These are phyloP conservation scores for Rhodosporidiobolus sp. DNA, from an alignment of 768 basidiomycete genomes.

Conservation along the genomic window DNA sequence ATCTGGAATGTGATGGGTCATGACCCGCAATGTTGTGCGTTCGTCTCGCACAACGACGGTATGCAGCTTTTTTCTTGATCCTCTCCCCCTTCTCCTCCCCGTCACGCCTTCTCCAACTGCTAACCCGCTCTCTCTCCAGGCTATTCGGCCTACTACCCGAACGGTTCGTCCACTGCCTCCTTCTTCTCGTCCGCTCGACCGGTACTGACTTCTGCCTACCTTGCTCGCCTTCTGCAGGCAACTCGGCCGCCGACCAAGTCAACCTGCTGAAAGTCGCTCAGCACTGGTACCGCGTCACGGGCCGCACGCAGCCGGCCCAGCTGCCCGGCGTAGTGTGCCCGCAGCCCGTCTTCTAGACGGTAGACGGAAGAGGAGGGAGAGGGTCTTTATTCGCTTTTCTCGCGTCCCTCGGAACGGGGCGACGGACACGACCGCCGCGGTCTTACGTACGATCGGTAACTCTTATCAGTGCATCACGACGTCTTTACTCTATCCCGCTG, in stretches of 20 bases:
- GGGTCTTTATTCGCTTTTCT: no score
- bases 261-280: constrained; percentile 24
- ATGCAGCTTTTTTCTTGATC: neutral
- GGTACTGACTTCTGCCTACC: no score
- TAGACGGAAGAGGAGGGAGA: no score
- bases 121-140: neutral
- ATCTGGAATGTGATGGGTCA: constrained; percentile 31
- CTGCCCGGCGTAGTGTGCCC: constrained; percentile 26
- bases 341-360: constrained; percentile 23
- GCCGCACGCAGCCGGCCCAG: constrained; percentile 8
- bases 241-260: neutral
- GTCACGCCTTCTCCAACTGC: neutral
- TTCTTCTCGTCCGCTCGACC: no score
- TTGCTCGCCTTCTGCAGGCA: no score
- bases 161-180: no score
- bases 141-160: constrained; percentile 27
- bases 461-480: no score
- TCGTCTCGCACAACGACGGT: constrained; percentile 27
- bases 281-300: constrained; percentile 28
- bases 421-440: no score
- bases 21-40: constrained; percentile 32
- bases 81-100: no score
- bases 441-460: no score
- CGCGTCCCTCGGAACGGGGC: no score
- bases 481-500: no score